phyloP scores from a whole-genome alignment of 345 rosid species.

The Cardamine resedifolia region DNA sequence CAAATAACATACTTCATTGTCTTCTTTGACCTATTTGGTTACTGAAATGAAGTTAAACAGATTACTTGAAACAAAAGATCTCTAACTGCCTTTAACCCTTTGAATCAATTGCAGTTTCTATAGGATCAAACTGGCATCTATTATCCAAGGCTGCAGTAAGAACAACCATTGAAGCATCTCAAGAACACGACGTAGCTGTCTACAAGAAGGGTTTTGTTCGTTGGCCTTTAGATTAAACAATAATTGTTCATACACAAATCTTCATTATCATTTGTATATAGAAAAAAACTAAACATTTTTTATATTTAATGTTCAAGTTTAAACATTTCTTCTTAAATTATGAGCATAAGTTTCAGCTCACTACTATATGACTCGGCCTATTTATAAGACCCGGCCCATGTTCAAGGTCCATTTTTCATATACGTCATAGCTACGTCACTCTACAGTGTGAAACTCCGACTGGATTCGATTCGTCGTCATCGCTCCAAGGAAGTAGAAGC shows the following conservation, averaged over 20 bases:
- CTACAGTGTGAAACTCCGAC: background rate
- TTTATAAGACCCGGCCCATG: background rate
- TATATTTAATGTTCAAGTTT: background rate
- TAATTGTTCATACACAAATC: background rate
- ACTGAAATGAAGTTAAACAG: background rate
- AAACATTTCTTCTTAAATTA: background rate
- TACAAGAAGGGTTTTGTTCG: background rate
- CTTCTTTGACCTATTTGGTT: background rate
- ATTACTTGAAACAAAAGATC: background rate
- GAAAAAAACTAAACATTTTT: background rate
- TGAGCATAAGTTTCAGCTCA: too few species aligned
- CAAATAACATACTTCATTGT: background rate
- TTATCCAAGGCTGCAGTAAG: slow-evolving; percentile 7
- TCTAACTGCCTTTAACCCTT: background rate
- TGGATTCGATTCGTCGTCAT: slow-evolving; percentile 13
- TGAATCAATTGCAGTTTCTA: slow-evolving; percentile 20
- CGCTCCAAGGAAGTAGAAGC: slow-evolving; percentile 11
- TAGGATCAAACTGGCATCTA: background rate
- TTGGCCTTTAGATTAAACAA: background rate
- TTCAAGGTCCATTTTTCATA: background rate
- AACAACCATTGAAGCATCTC: background rate
- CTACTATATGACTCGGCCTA: background rate
- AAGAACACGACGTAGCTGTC: background rate
- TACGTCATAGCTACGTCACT: background rate
- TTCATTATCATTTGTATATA: background rate